Conservation (phyloP, 2,329 filamentous ascomycete species). For the Fusarium pseudoanthophilum region DNA sequence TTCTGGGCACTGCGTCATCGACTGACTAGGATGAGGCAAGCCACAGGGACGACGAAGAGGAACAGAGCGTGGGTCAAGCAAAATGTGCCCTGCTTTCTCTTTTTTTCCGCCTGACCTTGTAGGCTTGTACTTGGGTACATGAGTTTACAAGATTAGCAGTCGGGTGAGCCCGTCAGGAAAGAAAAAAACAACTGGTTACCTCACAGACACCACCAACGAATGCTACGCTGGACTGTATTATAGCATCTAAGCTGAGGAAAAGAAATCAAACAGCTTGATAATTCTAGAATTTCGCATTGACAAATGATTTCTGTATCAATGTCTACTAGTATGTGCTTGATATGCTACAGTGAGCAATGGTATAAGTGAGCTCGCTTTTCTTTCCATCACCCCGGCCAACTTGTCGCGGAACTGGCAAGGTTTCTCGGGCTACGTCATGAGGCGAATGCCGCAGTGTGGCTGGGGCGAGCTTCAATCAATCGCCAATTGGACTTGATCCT, state of each 20-base stretch:
- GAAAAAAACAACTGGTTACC: background rate
- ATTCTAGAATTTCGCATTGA: background rate
- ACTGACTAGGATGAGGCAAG: slow-evolving; percentile 37
- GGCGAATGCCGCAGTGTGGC: slow-evolving; percentile 23
- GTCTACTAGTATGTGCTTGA: background rate
- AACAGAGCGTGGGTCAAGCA: slow-evolving; percentile 30
- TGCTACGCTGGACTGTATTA: background rate
- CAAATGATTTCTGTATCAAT: background rate
- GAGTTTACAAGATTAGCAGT: slow-evolving; percentile 12
- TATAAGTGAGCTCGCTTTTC: background rate
- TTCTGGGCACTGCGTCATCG: slow-evolving; percentile 50
- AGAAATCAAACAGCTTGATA: rapidly evolving
- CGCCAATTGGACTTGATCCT: background rate
- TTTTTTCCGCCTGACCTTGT: slow-evolving; percentile 23
- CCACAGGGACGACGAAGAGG: slow-evolving; percentile 31
- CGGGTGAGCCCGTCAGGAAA: background rate
- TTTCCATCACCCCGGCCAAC: background rate
- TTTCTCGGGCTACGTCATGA: slow-evolving; percentile 33
- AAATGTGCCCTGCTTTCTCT: slow-evolving; percentile 37
- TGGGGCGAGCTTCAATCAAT: slow-evolving; percentile 23
- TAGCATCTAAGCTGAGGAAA: background rate
- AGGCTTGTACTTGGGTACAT: background rate
- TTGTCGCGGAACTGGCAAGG: slow-evolving; percentile 5
- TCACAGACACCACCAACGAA: background rate
- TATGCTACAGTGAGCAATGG: background rate